These are phyloP conservation scores for Capsicum rhomboideum DNA, from an alignment of 257 asterid genomes.

Conservation along the genomic window DNA sequence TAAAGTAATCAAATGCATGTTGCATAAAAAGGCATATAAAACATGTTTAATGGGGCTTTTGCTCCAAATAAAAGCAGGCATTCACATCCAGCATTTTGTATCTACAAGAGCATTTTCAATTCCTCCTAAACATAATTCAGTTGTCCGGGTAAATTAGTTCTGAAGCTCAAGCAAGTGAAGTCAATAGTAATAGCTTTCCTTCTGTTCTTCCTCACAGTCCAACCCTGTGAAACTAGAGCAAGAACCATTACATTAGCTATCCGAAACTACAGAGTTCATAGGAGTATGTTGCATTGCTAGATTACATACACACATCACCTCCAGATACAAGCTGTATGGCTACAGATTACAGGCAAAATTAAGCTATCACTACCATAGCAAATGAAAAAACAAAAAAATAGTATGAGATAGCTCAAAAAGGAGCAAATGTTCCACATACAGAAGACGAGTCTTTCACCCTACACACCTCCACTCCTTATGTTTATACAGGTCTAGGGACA, in stretches of 20 bases:
- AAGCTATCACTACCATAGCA: neutral
- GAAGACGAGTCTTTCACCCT: neutral
- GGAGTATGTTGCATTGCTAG: neutral
- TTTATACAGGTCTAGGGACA: neutral
- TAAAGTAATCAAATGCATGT: neutral
- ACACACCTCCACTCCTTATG: neutral
- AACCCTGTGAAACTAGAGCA: neutral
- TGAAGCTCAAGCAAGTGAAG: neutral
- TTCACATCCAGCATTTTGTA: neutral
- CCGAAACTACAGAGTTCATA: neutral
- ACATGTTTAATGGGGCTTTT: neutral
- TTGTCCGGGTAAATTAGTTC: neutral
- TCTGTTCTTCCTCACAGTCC: neutral
- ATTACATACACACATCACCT: neutral
- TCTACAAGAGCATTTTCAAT: neutral
- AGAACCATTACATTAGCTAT: neutral
- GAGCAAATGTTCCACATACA: neutral
- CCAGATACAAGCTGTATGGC: neutral
- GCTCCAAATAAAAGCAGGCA: neutral
- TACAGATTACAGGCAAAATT: neutral
- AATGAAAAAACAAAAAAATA: neutral
- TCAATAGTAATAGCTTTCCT: neutral
- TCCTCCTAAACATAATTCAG: neutral
- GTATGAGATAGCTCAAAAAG: neutral
- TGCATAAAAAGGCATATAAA: neutral